Conservation (phyloP, 495 filamentous ascomycete species). For the Lophiotrema nucula region DNA sequence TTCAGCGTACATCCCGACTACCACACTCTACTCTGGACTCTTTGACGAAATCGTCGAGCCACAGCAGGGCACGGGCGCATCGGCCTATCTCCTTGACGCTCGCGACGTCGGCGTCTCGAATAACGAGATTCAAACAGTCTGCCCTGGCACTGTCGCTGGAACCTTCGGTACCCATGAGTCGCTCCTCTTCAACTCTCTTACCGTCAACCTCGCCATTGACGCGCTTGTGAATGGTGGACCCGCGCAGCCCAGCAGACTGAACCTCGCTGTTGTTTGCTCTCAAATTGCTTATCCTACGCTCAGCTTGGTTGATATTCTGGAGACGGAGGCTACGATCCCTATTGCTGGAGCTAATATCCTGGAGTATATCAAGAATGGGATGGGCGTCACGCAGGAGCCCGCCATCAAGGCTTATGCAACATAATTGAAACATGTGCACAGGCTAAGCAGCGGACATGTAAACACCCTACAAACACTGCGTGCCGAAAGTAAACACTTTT, state of each 20-base stretch:
- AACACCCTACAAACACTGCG: too few relatives aligned
- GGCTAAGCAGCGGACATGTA: too few relatives aligned
- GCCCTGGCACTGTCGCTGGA: conserved; percentile 41
- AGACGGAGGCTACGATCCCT: conserved; percentile 38
- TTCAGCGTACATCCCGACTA: conserved; percentile 53
- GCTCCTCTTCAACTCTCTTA: conserved; percentile 42
- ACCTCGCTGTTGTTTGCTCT: conserved; percentile 37
- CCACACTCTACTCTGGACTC: conserved; percentile 45
- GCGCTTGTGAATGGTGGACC: neutral
- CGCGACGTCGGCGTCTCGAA: conserved; percentile 48
- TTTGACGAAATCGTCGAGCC: conserved; percentile 51
- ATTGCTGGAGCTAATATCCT: conserved; percentile 19
- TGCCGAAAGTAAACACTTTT: too few relatives aligned
- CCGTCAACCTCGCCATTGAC: neutral
- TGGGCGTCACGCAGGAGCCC: conserved; percentile 23
- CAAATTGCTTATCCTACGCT: conserved; percentile 38
- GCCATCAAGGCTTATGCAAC: conserved; percentile 29
- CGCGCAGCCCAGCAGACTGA: neutral
- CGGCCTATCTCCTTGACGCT: conserved; percentile 42
- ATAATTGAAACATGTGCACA: neutral
- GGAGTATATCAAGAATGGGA: conserved; percentile 23
- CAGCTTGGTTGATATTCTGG: conserved; percentile 40
- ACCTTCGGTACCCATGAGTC: conserved; percentile 49
- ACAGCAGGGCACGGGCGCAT: conserved; percentile 45
- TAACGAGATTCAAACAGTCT: conserved; percentile 47